phyloP scores from a whole-genome alignment of 2,329 filamentous ascomycete species.

The Aureobasidium sp. region DNA sequence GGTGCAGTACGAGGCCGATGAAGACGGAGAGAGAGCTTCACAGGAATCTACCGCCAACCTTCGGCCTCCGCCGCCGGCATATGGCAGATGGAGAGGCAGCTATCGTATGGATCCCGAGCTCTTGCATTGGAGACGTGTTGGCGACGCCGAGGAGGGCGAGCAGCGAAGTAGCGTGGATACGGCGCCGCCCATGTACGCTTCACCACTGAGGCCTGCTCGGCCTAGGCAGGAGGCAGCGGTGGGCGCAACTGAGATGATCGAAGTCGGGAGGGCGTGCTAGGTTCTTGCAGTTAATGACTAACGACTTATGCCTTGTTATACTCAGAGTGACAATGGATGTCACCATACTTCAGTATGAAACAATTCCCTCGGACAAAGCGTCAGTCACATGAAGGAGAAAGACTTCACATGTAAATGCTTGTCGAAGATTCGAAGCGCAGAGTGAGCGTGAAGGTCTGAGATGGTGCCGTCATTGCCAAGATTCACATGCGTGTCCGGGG shows the following conservation, averaged over 20 bases:
- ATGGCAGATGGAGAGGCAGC: conserved; percentile 4
- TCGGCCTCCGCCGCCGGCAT: background rate
- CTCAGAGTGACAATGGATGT: background rate
- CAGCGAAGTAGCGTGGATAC: background rate
- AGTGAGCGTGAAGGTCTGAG: background rate
- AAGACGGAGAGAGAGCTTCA: background rate
- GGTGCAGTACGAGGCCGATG: conserved; percentile 8
- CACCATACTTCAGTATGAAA: no score
- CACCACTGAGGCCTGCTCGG: background rate
- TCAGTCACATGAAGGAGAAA: background rate
- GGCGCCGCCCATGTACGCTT: conserved; percentile 8
- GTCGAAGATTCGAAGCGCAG: background rate
- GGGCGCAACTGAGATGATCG: background rate
- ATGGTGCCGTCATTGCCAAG: conserved; percentile 6
- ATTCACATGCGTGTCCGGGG: background rate
- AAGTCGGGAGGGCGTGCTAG: background rate
- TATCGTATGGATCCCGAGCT: background rate
- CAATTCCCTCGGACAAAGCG: background rate
- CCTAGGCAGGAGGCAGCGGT: background rate
- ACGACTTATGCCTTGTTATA: background rate
- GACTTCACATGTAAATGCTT: background rate
- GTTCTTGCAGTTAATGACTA: background rate
- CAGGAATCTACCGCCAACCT: background rate
- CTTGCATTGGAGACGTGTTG: conserved; percentile 6
- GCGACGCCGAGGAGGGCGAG: background rate